Percentiles rank a stretch among this genome's conserved stretches.
These are phyloP conservation scores for Medakamo hakoo DNA, from an alignment of 139 green algal species.

Conservation along the genomic window DNA sequence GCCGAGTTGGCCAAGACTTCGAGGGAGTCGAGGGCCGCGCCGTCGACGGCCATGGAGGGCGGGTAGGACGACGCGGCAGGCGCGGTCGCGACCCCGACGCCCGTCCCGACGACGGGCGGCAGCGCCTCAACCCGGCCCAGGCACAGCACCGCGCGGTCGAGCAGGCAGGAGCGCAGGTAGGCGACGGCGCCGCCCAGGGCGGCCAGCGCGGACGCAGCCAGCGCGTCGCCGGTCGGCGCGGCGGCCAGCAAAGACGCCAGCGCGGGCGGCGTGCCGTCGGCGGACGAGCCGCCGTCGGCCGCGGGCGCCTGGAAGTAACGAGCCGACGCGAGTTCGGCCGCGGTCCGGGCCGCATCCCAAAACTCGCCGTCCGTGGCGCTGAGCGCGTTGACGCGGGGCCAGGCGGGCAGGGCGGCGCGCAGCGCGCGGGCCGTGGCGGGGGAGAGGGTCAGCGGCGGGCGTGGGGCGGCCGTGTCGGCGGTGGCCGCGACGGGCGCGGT, in stretches of 20 bases:
- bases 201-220: slow-evolving; percentile 2
- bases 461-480: background rate
- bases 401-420: slow-evolving; percentile 11
- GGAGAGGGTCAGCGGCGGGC: too few relatives aligned
- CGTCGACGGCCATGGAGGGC: slow-evolving; percentile 63
- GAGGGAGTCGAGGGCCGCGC: slow-evolving; percentile 80
- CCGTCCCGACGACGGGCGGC: slow-evolving; percentile 7
- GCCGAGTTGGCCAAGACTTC: slow-evolving; percentile 81
- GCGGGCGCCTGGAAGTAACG: slow-evolving; percentile 10
- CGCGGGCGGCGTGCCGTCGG: background rate
- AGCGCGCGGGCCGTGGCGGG: slow-evolving; percentile 22
- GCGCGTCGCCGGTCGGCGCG: background rate
- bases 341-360: slow-evolving; percentile 10
- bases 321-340: slow-evolving; percentile 4
- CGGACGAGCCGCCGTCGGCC: background rate
- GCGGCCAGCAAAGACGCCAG: slow-evolving; percentile 11
- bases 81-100: too few relatives aligned
- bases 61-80: slow-evolving; percentile 3
- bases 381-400: too few relatives aligned
- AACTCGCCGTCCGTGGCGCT: slow-evolving; percentile 1
- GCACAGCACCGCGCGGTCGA: slow-evolving; percentile 43
- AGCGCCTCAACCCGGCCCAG: slow-evolving; percentile 44
- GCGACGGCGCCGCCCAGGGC: slow-evolving; percentile 24
- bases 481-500: slow-evolving; percentile 4
- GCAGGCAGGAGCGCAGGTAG: slow-evolving; percentile 49